These are phyloP conservation scores for Rhizoclosmatium sp. DNA, from an alignment of 192 early-diverging fungal species.

Conservation along the genomic window DNA sequence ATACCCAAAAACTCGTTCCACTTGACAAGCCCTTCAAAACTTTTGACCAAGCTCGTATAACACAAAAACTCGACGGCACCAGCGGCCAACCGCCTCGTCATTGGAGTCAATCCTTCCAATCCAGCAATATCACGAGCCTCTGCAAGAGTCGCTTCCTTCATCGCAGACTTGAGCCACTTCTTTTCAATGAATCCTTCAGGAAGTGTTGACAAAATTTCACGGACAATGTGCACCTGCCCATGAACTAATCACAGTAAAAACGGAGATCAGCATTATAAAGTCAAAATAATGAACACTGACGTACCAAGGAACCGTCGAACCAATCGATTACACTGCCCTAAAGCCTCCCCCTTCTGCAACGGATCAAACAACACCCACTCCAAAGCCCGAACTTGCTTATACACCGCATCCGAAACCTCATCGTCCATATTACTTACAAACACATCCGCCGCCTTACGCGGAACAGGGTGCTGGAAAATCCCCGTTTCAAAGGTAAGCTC, in stretches of 20 bases:
- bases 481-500: constrained; percentile 38
- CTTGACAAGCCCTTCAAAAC: constrained; percentile 25
- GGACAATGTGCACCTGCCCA: constrained; percentile 59
- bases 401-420: constrained; percentile 23
- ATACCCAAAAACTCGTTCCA: constrained; percentile 21
- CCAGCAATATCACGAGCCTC: neutral
- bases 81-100: neutral
- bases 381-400: constrained; percentile 60
- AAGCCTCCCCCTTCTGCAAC: constrained; percentile 53
- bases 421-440: constrained; percentile 13
- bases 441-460: neutral
- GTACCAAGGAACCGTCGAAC: constrained; percentile 59
- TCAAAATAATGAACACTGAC: neutral
- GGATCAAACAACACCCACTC: constrained; percentile 63
- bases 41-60: constrained; percentile 14
- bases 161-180: constrained; percentile 11
- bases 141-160: constrained; percentile 1
- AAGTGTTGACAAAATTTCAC: constrained; percentile 50
- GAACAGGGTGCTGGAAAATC: constrained; percentile 12
- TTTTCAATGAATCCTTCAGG: constrained; percentile 51
- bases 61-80: constrained; percentile 1
- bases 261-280: neutral
- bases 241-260: constrained; percentile 17
- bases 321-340: constrained; percentile 56
- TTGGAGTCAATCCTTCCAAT: neutral